Conservation (phyloP, 2,329 filamentous ascomycete genomes). For the Hysterium pulicare region DNA sequence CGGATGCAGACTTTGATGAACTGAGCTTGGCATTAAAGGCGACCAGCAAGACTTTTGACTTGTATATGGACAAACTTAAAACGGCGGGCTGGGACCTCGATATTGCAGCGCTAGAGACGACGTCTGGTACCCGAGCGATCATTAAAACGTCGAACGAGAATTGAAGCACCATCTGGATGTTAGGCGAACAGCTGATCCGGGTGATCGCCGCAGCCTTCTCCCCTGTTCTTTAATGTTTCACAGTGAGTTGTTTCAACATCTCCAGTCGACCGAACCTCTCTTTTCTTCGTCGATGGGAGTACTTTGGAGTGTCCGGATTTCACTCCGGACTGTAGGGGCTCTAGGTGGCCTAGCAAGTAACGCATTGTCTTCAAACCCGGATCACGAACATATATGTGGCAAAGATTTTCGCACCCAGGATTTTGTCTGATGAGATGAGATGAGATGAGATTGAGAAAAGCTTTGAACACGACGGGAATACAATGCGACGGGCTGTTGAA, state of each 20-base stretch:
- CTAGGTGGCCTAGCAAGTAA: not conserved
- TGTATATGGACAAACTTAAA: slow-evolving; percentile 41
- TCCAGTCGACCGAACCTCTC: not conserved
- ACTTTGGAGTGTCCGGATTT: not conserved
- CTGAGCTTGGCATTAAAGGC: slow-evolving; percentile 38
- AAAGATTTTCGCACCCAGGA: not conserved
- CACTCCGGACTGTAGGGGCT: not conserved
- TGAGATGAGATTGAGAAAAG: not conserved
- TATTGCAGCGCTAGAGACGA: slow-evolving; percentile 64
- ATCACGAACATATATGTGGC: too few species aligned
- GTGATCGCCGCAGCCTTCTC: not conserved
- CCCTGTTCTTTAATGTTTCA: not conserved
- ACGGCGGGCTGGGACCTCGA: slow-evolving; percentile 64
- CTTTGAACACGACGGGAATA: not conserved
- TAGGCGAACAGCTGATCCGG: not conserved
- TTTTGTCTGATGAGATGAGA: not conserved
- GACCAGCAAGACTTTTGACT: slow-evolving; percentile 43
- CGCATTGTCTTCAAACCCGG: too few species aligned
- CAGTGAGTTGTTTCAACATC: not conserved
- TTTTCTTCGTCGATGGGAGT: not conserved
- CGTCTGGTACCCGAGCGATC: slow-evolving; percentile 43
- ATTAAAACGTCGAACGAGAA: slow-evolving; percentile 11
- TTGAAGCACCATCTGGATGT: not conserved
- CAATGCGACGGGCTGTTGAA: not conserved
- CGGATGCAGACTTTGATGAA: slow-evolving; percentile 33